phyloP scores from a whole-genome alignment of 2,329 filamentous ascomycete species.

The Ramularia endophylla region DNA sequence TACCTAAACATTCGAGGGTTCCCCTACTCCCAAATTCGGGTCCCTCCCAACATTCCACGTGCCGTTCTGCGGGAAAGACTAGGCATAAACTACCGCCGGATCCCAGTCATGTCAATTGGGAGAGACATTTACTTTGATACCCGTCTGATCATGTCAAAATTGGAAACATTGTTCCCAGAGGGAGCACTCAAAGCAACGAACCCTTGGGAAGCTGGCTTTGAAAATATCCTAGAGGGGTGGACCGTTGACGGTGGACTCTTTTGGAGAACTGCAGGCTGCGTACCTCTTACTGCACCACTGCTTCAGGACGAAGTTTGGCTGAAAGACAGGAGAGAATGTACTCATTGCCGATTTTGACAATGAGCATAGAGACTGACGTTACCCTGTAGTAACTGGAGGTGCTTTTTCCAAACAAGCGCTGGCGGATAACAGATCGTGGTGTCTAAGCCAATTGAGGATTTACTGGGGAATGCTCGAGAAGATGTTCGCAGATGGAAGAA shows the following conservation, averaged over 20 bases:
- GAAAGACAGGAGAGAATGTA: slow-evolving; percentile 7
- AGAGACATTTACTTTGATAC: slow-evolving; percentile 22
- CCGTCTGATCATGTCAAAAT: slow-evolving; percentile 14
- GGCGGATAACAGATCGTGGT: slow-evolving; percentile 7
- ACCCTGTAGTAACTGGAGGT: slow-evolving; percentile 12
- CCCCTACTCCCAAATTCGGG: slow-evolving; percentile 14
- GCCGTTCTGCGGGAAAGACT: slow-evolving; percentile 12
- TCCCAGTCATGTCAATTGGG: slow-evolving; percentile 20
- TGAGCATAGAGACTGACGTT: background rate
- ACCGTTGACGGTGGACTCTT: slow-evolving; percentile 16
- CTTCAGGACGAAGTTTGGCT: slow-evolving; percentile 14
- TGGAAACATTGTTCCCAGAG: slow-evolving; percentile 12
- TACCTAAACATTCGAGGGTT: slow-evolving; percentile 15
- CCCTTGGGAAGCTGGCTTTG: slow-evolving; percentile 11
- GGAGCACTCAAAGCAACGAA: slow-evolving; percentile 8
- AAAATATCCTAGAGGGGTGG: slow-evolving; percentile 15
- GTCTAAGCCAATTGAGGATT: slow-evolving; percentile 14
- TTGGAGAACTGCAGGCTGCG: slow-evolving; percentile 13
- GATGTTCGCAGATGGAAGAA: slow-evolving; percentile 17
- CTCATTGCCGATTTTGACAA: too few species aligned
- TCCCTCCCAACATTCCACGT: slow-evolving; percentile 17
- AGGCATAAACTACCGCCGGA: slow-evolving; percentile 19
- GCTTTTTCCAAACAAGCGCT: slow-evolving; percentile 10
- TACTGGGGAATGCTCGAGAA: slow-evolving; percentile 18
- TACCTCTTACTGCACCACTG: slow-evolving; percentile 8